Evolutionary conservation across 208 protist species (phyloP).

Genomic region (Trypanosoma avium): DNA sequence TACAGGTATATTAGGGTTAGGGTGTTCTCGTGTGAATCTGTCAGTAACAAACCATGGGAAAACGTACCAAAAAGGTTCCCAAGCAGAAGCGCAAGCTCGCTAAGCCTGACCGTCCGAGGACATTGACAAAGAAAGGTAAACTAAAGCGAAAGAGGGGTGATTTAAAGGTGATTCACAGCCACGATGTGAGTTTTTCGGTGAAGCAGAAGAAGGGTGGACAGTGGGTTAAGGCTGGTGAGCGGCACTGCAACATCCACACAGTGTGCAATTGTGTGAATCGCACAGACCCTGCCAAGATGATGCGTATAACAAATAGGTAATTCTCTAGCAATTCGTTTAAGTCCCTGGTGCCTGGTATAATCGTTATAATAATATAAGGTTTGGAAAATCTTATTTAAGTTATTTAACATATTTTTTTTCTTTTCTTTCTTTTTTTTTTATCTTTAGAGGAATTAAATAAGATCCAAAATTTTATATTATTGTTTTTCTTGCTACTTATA

Average conservation of each 20-base stretch:
- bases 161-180: constrained; percentile 70
- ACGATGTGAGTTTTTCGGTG: constrained; percentile 77
- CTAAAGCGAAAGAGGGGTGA: constrained; percentile 85
- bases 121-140: constrained; percentile 82
- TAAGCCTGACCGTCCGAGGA: constrained; percentile 73
- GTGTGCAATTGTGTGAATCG: constrained; percentile 88
- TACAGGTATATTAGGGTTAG: not conserved
- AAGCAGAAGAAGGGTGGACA: constrained; percentile 89
- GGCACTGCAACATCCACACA: constrained; percentile 90
- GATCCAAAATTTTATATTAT: not conserved
- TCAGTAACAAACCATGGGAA: constrained; percentile 87
- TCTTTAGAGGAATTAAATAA: not conserved
- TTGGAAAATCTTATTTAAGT: no score
- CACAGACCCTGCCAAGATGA: constrained; percentile 86
- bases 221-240: constrained; percentile 77
- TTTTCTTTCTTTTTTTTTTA: no score
- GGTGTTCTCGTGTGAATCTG: no score
- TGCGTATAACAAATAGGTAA: constrained; percentile 79
- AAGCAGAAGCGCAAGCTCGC: constrained; percentile 84
- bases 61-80: constrained; percentile 72
- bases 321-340: not conserved
- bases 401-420: no score
- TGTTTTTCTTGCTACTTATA: not conserved
- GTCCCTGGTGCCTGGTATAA: no score
- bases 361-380: no score